phyloP scores from a whole-genome alignment of 2,329 filamentous ascomycete species.

The Paraconiothyrium brasiliense region DNA sequence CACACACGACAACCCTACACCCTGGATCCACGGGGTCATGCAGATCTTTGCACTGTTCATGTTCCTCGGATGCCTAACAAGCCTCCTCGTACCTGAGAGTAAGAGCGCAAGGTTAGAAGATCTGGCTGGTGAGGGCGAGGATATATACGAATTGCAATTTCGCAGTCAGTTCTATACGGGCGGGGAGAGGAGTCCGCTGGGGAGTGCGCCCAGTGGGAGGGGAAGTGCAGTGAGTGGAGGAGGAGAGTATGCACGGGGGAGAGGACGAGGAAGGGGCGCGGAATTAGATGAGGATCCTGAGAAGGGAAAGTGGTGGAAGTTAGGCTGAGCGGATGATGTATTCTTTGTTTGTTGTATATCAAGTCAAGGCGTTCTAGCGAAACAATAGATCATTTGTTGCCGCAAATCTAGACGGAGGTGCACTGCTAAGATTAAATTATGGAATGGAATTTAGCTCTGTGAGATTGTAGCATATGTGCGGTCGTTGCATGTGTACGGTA shows the following conservation, averaged over 20 bases:
- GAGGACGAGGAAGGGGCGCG: conserved; percentile 14
- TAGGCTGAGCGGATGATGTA: conserved; percentile 1
- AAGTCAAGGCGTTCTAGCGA: not conserved
- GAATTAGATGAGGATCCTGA: conserved; percentile 12
- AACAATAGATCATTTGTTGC: not conserved
- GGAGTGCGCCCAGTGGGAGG: conserved; percentile 13
- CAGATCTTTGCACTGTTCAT: conserved; percentile 84
- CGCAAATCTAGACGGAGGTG: not conserved
- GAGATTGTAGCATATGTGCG: not conserved
- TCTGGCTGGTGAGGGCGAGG: conserved; percentile 71
- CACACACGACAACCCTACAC: conserved; percentile 59
- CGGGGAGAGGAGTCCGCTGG: conserved; percentile 7
- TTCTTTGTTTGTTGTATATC: not conserved
- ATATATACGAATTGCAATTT: conserved; percentile 33
- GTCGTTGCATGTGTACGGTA: not conserved
- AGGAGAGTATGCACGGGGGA: not conserved
- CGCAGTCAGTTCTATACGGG: conserved; percentile 24
- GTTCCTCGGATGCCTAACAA: conserved; percentile 74
- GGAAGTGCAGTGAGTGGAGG: conserved; percentile 2
- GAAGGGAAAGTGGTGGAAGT: conserved; percentile 23
- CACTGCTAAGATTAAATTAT: not conserved
- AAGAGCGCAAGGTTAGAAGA: conserved; percentile 78
- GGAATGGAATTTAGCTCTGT: not conserved
- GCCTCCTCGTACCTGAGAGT: conserved; percentile 79
- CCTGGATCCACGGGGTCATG: conserved; percentile 78